Percentiles rank a stretch among this genome's conserved stretches.
These are phyloP conservation scores for Lactarius psammicola DNA, from an alignment of 768 basidiomycete species.

Conservation along the genomic window DNA sequence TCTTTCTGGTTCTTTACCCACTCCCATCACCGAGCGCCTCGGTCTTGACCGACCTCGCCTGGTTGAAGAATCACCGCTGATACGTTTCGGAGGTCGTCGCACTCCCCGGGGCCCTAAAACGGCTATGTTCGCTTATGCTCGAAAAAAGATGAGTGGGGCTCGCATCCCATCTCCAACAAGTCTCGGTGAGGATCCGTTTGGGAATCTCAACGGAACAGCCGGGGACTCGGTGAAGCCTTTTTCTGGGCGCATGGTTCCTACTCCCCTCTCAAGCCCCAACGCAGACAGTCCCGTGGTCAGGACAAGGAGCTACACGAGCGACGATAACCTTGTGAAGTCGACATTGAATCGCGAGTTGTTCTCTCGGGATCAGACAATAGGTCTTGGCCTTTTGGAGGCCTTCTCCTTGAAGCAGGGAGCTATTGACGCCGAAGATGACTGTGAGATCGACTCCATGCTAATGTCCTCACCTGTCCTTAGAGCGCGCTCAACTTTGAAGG, in stretches of 20 bases:
- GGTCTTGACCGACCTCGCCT: conserved; percentile 33
- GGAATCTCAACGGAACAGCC: conserved; percentile 19
- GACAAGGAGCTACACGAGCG: conserved; percentile 22
- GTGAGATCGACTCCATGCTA: conserved; percentile 26
- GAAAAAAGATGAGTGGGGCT: conserved; percentile 19
- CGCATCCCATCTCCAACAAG: conserved; percentile 9
- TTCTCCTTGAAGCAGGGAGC: conserved; percentile 30
- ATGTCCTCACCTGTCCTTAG: conserved; percentile 28
- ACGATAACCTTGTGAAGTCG: conserved; percentile 23
- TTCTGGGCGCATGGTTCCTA: conserved; percentile 13
- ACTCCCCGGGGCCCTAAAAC: conserved; percentile 14
- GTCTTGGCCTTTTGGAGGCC: conserved; percentile 34
- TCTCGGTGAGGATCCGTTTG: conserved; percentile 26
- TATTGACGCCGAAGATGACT: conserved; percentile 24
- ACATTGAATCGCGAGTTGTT: conserved; percentile 19
- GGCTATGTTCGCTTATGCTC: conserved; percentile 29
- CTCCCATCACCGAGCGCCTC: conserved; percentile 36
- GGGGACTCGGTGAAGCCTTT: conserved; percentile 14
- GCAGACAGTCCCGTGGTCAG: conserved; percentile 29
- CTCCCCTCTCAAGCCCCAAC: conserved; percentile 26
- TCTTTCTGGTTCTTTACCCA: conserved; percentile 36
- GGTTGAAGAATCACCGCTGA: conserved; percentile 50
- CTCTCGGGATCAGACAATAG: conserved; percentile 21
- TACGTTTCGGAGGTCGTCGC: conserved; percentile 15
- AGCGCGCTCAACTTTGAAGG: conserved; percentile 17